A percentile compares a stretch with the other conserved stretches of the same genome.
phyloP scores from a whole-genome alignment of 805 yeast species.

The Cyberlindnera galapagoensis region DNA sequence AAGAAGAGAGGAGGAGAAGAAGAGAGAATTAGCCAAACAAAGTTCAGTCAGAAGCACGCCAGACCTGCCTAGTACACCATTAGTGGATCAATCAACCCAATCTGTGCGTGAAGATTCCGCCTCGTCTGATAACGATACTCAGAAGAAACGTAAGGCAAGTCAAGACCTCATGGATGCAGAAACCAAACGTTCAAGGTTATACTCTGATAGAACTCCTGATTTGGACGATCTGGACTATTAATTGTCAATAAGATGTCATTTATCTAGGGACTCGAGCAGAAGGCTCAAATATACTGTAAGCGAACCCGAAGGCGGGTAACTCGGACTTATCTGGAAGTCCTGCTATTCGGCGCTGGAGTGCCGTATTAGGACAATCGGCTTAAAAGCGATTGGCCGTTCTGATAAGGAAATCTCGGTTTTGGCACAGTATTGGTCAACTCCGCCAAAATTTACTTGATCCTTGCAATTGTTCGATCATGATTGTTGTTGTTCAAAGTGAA shows the following conservation, averaged over 20 bases:
- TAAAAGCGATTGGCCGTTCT: too few relatives aligned
- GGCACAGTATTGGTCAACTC: too few relatives aligned
- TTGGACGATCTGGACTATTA: conserved; percentile 13
- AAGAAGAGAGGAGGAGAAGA: conserved; percentile 4
- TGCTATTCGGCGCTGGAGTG: too few relatives aligned
- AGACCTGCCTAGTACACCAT: too few relatives aligned
- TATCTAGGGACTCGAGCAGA: neutral
- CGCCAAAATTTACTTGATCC: too few relatives aligned
- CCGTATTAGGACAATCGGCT: too few relatives aligned
- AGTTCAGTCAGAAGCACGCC: neutral
- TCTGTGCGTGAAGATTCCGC: too few relatives aligned
- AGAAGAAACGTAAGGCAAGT: conserved; percentile 17
- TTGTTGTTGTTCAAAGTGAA: too few relatives aligned
- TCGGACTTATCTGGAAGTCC: conserved; percentile 19
- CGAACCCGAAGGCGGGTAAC: conserved; percentile 7
- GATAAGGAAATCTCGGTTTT: too few relatives aligned
- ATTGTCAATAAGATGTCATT: neutral
- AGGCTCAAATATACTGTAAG: neutral
- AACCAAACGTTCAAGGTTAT: conserved; percentile 13
- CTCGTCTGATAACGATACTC: neutral
- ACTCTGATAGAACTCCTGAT: conserved; percentile 2
- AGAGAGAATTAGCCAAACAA: neutral
- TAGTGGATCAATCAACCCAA: too few relatives aligned
- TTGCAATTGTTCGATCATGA: too few relatives aligned
- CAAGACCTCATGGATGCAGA: conserved; percentile 16